These are phyloP conservation scores for Gilbertella persicaria DNA, from an alignment of 371 early-diverging fungal species.

Conservation along the genomic window DNA sequence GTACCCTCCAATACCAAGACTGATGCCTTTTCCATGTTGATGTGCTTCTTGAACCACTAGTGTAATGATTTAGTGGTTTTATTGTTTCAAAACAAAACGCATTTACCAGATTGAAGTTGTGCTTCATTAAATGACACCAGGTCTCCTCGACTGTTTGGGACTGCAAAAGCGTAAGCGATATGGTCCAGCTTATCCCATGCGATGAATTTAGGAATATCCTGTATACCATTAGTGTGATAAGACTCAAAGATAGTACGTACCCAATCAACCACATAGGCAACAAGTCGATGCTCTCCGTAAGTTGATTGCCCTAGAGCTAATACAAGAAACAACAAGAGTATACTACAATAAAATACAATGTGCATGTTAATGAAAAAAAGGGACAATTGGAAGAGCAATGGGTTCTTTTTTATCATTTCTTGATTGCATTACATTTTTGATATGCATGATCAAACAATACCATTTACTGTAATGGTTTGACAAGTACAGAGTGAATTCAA, in stretches of 20 bases:
- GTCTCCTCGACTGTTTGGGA: too few species aligned
- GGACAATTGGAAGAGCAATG: too few species aligned
- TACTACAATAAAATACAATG: too few species aligned
- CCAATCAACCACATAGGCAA: constrained; percentile 47
- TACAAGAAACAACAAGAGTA: not conserved
- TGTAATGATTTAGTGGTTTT: constrained; percentile 5
- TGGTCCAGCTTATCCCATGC: constrained; percentile 43
- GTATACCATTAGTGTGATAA: too few species aligned
- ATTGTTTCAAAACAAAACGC: constrained; percentile 15
- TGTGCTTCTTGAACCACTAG: constrained; percentile 45
- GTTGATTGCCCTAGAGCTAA: not conserved
- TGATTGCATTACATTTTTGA: too few species aligned
- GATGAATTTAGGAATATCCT: constrained; percentile 34
- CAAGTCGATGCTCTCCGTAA: constrained; percentile 18
- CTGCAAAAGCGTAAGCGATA: constrained; percentile 43
- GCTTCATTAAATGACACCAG: not conserved
- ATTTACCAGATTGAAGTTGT: too few species aligned
- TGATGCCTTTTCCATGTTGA: constrained; percentile 32
- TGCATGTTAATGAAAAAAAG: too few species aligned
- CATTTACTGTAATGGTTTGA: too few species aligned
- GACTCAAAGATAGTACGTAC: too few species aligned
- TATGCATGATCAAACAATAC: too few species aligned
- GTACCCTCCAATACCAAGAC: constrained; percentile 48
- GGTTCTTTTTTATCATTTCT: too few species aligned
- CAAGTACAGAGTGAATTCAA: too few species aligned